Base-by-base conservation (phyloP, 306 rosid genomes). In the Casuarina glauca region DNA sequence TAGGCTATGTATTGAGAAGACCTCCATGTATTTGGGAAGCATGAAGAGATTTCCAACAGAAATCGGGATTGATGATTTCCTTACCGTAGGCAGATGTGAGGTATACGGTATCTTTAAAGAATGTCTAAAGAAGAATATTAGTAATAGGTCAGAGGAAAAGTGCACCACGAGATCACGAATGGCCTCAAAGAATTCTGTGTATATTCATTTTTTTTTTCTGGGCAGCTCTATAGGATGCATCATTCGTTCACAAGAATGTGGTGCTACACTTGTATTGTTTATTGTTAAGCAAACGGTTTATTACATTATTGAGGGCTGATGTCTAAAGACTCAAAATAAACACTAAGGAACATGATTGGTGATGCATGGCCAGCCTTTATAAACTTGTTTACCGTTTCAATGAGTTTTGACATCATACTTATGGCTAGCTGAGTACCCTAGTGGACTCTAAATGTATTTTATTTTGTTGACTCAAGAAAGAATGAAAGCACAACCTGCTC, bases 1-100 rank as follows among this genome's bases (percentile, higher is more conserved):
- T 85, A 89, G 84, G 69, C 48, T 75, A 76, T 72, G 55, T 66
- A 50, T 74, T 41, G 81, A 52, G 78, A 68, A 60, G 82, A 73
- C 79, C 67, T 60, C 9, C 42, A 26, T 74, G 36, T 74, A 80
- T 53, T 8, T 20, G 20, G 4, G 51, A 70, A 70, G 60, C 12
- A 19, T 70, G 72, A 79, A 80, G 76, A 61, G 76, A 61, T 52
- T 70, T 54, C 57, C 68, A n/a, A 42, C 64, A 70, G 11, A 67
- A 81, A 44, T 48, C 63, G 44, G 76, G 61, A 32, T 17, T 20
- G 61, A 70, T 68, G 53, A 54, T 79, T 83, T 16, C 74, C 20
- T 53, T 82, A 51, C 52, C 70, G 77, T 19, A 44, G n/a, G 20
- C 39, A 73, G 54, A 67, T 54, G 44, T 32, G 81, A 72, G 76